phyloP scores from a whole-genome alignment of 805 yeast genomes.

The Lachancea kluyveri region DNA sequence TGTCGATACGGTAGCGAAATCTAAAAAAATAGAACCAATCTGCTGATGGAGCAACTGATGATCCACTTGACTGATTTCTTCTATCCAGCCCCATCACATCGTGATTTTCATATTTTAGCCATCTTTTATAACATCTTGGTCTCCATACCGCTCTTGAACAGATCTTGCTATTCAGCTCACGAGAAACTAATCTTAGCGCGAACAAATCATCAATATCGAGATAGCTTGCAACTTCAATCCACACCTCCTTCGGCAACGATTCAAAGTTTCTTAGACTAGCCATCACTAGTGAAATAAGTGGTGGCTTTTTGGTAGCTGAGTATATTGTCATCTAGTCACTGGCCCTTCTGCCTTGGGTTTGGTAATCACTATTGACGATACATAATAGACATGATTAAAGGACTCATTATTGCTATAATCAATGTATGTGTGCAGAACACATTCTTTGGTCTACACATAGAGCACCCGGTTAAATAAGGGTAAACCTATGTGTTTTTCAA shows the following conservation, averaged over 20 bases:
- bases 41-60: conserved; percentile 1
- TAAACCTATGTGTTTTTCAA: too few species aligned
- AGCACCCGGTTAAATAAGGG: too few species aligned
- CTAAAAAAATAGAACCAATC: conserved; percentile 11
- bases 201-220: conserved; percentile 11
- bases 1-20: conserved; percentile 10
- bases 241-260: conserved; percentile 15
- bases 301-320: too few species aligned
- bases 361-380: too few species aligned
- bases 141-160: conserved; percentile 13
- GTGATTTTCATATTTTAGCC: conserved; percentile 12
- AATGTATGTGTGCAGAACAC: too few species aligned
- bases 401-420: too few species aligned
- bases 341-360: too few species aligned
- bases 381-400: too few species aligned
- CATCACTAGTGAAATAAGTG: too few species aligned
- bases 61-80: conserved; percentile 1
- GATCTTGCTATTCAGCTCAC: conserved; percentile 7
- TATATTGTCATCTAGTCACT: too few species aligned
- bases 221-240: conserved; percentile 12
- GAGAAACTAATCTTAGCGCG: conserved; percentile 10
- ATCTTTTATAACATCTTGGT: conserved; percentile 11
- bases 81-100: conserved; percentile 3
- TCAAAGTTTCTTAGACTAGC: too few species aligned
- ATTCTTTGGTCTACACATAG: too few species aligned